Conservation (phyloP, 345 rosid genomes). For the Eucalyptus erythrocorys region DNA sequence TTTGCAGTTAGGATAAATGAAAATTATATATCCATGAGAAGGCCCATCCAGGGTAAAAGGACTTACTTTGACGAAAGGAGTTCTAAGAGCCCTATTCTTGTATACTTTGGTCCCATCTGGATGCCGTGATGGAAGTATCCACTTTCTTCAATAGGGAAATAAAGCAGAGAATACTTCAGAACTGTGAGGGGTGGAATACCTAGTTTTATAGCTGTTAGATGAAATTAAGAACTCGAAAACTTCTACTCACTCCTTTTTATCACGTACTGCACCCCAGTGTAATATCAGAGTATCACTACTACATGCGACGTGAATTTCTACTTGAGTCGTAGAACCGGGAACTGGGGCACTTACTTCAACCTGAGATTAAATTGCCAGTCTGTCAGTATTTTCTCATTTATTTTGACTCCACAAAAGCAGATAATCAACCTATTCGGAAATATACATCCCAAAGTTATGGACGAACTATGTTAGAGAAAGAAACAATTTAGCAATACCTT, state of each 20-base stretch:
- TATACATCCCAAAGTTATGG: neutral
- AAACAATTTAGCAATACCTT: conserved; percentile 32
- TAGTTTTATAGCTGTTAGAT: neutral
- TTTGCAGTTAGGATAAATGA: neutral
- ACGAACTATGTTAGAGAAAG: neutral
- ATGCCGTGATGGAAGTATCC: conserved; percentile 71
- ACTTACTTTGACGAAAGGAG: conserved; percentile 76
- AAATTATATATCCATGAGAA: neutral
- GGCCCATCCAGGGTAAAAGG: neutral
- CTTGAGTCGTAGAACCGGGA: conserved; percentile 22
- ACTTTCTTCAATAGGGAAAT: conserved; percentile 39
- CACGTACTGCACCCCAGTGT: conserved; percentile 85
- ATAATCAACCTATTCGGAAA: neutral
- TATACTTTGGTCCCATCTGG: conserved; percentile 77
- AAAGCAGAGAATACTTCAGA: neutral
- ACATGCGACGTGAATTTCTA: conserved; percentile 47
- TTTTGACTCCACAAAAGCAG: neutral
- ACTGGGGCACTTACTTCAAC: conserved; percentile 40
- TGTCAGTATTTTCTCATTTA: neutral
- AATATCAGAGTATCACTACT: conserved; percentile 60
- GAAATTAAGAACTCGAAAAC: neutral
- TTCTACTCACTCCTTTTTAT: conserved; percentile 53
- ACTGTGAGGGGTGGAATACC: neutral
- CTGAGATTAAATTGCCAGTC: conserved; percentile 14
- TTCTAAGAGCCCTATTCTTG: conserved; percentile 90